Base-by-base conservation (phyloP, 768 basidiomycete genomes). In the Leccinum rimulosum region DNA sequence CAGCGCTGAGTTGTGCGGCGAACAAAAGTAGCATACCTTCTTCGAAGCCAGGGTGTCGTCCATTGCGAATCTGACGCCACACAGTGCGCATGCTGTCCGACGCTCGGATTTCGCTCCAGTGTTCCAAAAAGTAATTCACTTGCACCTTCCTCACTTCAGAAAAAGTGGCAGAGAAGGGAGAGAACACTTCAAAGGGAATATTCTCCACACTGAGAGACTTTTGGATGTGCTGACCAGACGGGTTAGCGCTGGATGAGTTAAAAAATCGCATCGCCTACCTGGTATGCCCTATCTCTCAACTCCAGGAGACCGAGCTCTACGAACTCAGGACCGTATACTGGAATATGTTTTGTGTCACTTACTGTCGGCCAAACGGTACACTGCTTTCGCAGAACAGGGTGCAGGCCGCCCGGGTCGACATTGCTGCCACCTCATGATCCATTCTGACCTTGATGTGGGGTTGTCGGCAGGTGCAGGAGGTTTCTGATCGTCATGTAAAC, bases 11-110 rank as follows among this genome's bases (percentile, higher is more conserved):
- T 10, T 36, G 28, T 35, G 45, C 45, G 30, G 9, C 14, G 40
- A 56, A 22, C 31, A 35, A 61, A 31, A 36, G 6, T 9, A 15
- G 69, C 76, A 10, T 15, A 88, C 88, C 88, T 80, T 93, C 90
- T 74, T 93, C 93, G 67, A 93, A 94, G 1, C 93, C 92, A 17
- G 91, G 88, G 69, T 93, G 89, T 35, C 89, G 80, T 48, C 93
- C 93, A 51, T 84, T 79, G 56, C 93, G 79, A 45, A 95, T 93
- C 73, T 93, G 90, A 57, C 86, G 82, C 89, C 91, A 94, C 5
- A 95, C 88, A 62, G 80, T 82, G 56, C 82, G 82, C 91, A 95
- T 92, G 12, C 88, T 82, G 17, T 87, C 84, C n/a, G 89, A 91
- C n/a, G 82, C 74, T 45, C 91, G 87, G 56, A 95, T 91, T 31